A percentile compares a stretch with the other conserved stretches of the same genome.
Conservation (phyloP, 768 basidiomycete genomes). For the Agrocybe chaxingu region DNA sequence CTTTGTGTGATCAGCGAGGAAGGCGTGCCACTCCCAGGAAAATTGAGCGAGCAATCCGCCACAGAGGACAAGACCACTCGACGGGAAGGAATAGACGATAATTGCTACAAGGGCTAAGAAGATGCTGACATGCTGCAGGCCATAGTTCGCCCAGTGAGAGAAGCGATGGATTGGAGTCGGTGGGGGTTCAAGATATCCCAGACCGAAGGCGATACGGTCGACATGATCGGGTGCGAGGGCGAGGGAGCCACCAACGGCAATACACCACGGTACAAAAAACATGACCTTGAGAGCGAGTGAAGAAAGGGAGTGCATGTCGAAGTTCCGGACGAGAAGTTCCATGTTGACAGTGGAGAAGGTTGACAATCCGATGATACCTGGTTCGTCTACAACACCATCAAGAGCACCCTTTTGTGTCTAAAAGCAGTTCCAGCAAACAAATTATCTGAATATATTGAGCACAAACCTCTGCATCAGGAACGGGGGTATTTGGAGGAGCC, state of each 20-base stretch:
- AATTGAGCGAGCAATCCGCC: constrained; percentile 25
- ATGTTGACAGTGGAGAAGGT: not conserved
- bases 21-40: constrained; percentile 34
- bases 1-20: constrained; percentile 27
- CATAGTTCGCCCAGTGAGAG: constrained; percentile 37
- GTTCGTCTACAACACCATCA: not conserved
- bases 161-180: constrained; percentile 34
- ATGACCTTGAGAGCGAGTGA: constrained; percentile 20
- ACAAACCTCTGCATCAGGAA: constrained; percentile 6
- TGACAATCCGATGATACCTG: too few species aligned
- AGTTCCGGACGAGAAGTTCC: constrained; percentile 2
- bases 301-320: constrained; percentile 14
- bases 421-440: not conserved
- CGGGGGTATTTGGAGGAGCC: constrained; percentile 3
- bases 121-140: constrained; percentile 32
- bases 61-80: constrained; percentile 19
- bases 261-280: constrained; percentile 44
- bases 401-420: not conserved
- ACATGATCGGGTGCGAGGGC: constrained; percentile 34
- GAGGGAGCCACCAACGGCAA: constrained; percentile 39
- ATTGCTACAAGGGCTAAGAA: constrained; percentile 30
- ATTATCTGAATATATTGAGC: not conserved
- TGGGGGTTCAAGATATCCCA: constrained; percentile 25
- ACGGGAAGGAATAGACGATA: constrained; percentile 25
- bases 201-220: constrained; percentile 31